Evolutionary conservation across 768 basidiomycete genomes (phyloP), one percentile per base, ranked within the genome.

Genomic region (Hypholoma sublateritium): DNA sequence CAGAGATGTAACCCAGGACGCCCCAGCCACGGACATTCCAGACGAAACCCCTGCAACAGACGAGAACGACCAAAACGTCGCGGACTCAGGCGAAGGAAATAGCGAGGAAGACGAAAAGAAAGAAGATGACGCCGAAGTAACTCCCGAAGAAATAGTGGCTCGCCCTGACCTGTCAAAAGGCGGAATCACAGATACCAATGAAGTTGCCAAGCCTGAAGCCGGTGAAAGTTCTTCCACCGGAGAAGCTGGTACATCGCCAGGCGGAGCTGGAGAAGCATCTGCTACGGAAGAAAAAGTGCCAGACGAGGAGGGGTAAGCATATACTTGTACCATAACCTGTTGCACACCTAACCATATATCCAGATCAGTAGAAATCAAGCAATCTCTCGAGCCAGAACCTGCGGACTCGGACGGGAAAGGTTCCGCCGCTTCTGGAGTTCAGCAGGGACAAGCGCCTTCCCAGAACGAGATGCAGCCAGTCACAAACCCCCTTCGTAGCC

Each of bases 401-500:
- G 39, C 57, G 22, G 62, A 65, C 13, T 56, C 60, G 14, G 50
- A 37, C 24, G 60, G 57, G 17, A 64, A 59, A 13, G 77, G 75
- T 35, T 59, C 77, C 41, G 72, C 72, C 22, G 59, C 76, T 35
- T 70, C 72, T 56, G 81, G 82, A 47, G 61, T 71, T 9, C 79
- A 84, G 55, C 73, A 78, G 47, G 82, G 82, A 12, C 72, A 71
- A 16, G 71, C 70, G 8, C 61, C 74, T 19, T 70, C 78, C 14
- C 75, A 73, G 45, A 74, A 72, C 5, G 75, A 80, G 22, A 68
- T 65, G 25, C 73, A 74, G 53, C 63, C 70, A 8, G 53, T 69
- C 32, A 69, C 72, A 32, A 86, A 90, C 62, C 85, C 87, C 4
- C 71, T 86, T 36, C 91, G 93, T 49, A 89, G 84, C 60, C 83